A percentile compares a stretch with the other conserved stretches of the same genome.
Conservation (phyloP, 306 rosid species). For the Gastrolobium villosum region DNA sequence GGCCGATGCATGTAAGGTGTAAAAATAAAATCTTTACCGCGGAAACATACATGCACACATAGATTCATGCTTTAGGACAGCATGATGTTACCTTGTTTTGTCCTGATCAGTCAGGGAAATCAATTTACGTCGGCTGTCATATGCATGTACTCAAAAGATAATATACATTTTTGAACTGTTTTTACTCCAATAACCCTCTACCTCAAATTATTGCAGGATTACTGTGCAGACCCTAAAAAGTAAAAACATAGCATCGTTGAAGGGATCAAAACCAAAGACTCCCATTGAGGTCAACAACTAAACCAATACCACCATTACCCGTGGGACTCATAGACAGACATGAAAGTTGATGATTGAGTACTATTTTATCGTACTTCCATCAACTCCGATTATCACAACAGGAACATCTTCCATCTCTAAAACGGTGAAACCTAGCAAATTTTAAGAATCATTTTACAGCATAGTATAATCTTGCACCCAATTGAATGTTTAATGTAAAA, state of each 20-base stretch:
- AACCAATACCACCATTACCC: slow-evolving; percentile 69
- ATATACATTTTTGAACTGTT: not conserved
- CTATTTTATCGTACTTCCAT: not conserved
- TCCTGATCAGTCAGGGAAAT: too few species aligned
- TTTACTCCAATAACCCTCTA: slow-evolving; percentile 38
- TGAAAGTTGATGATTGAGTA: slow-evolving; percentile 64
- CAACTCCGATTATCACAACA: not conserved
- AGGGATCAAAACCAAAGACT: slow-evolving; percentile 65
- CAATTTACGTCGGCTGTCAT: too few species aligned
- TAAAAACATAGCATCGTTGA: slow-evolving; percentile 65
- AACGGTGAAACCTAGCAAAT: slow-evolving; percentile 19
- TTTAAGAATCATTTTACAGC: slow-evolving; percentile 23
- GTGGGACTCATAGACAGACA: slow-evolving; percentile 77
- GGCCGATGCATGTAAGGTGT: too few species aligned
- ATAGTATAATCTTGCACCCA: not conserved
- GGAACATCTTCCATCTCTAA: slow-evolving; percentile 24
- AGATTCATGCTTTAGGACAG: too few species aligned
- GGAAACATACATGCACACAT: too few species aligned
- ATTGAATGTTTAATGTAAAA: too few species aligned
- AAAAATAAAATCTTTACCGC: too few species aligned
- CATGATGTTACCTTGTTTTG: too few species aligned
- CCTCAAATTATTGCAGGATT: slow-evolving; percentile 61
- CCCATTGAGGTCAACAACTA: slow-evolving; percentile 67
- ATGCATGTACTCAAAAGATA: slow-evolving; percentile 19
- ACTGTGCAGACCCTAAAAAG: slow-evolving; percentile 62